These are phyloP conservation scores for Ophiostoma fasciatum DNA, from an alignment of 2,329 filamentous ascomycete genomes.

Conservation along the genomic window DNA sequence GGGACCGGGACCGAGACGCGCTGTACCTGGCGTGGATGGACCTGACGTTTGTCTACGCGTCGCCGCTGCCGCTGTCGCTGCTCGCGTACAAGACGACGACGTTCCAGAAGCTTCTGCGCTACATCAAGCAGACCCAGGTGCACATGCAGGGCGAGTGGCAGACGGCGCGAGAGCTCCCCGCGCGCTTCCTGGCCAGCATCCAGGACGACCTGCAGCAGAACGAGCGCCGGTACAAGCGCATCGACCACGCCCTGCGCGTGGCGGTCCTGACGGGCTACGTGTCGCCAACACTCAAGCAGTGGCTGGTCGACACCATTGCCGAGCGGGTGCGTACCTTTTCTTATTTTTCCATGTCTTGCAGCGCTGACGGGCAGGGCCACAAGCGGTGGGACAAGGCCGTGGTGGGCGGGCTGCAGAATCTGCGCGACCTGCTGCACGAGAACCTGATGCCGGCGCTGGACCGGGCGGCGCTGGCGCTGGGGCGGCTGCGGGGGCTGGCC, in stretches of 20 bases:
- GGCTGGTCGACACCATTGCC: slow-evolving; percentile 70
- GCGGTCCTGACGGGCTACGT: slow-evolving; percentile 73
- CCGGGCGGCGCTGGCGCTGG: slow-evolving; percentile 65
- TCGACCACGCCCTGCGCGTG: slow-evolving; percentile 69
- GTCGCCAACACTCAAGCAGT: slow-evolving; percentile 62
- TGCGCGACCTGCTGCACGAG: slow-evolving; percentile 68
- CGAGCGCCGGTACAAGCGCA: slow-evolving; percentile 38
- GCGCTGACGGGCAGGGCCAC: slow-evolving; percentile 71
- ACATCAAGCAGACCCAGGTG: slow-evolving; percentile 64
- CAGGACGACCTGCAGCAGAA: slow-evolving; percentile 61
- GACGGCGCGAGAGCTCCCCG: slow-evolving; percentile 63
- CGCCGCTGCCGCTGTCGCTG: slow-evolving; percentile 67
- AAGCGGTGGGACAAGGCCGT: slow-evolving; percentile 93
- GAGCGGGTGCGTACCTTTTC: slow-evolving; percentile 45
- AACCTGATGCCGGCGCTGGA: slow-evolving; percentile 82
- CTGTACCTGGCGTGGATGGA: slow-evolving; percentile 62
- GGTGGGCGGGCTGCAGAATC: slow-evolving; percentile 57
- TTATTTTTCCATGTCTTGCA: neutral
- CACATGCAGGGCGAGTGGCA: slow-evolving; percentile 76
- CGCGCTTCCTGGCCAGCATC: slow-evolving; percentile 62
- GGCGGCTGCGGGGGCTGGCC: slow-evolving; percentile 69
- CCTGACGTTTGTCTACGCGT: slow-evolving; percentile 65
- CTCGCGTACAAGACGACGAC: slow-evolving; percentile 78
- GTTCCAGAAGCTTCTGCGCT: slow-evolving; percentile 72
- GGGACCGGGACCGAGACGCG: slow-evolving; percentile 23